Base-by-base conservation (phyloP, 202 grass and related monocot genomes). In the Dendrocalamus latiflorus region DNA sequence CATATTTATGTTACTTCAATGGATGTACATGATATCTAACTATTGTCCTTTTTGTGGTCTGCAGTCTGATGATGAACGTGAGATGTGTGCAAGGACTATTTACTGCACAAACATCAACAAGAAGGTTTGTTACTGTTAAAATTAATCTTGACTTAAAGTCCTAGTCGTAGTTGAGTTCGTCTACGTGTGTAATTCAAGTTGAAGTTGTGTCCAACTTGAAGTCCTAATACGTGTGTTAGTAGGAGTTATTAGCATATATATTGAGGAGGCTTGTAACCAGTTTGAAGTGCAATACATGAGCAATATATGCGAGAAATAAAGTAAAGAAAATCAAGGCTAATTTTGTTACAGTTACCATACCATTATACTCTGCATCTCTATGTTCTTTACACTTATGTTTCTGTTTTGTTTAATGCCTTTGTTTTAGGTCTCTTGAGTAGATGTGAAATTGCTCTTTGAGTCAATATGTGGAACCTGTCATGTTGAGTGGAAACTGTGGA, bases 31-130 rank as follows among this genome's bases (percentile, higher is more conserved):
- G 48, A 24, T 57, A n/a, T 4, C 55, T 57, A 57, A 57, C 24
- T 12, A 5, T 24, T 24, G 24, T 57, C 21, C 9, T 56, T 22
- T 57, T 57, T 12, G n/a, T 24, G n/a, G 21, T 57, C 21, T 57
- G 55, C 9, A 57, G 55, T 57, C 55, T 57, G 21, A 57, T 57
- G 55, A 57, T 24, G 55, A 57, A 12, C 55, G 55, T 4, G 55
- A 57, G 55, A 57, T 57, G 55, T 24, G 55, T 81, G 93, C 96
- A 70, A 99, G 91, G 86, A 99, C 93, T 78, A 91, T 99, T 74
- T 99, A 99, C 78, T 99, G 93, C 87, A 94, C 96, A 84, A 99
- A 99, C 76, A 96, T 99, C 86, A 91, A 99, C 86, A 99, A 94
- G 90, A 99, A 99, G 93, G 96, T 99, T 64, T 75, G n/a, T n/a